Conservation (phyloP, 495 filamentous ascomycete species). For the Annulohypoxylon nitens region DNA sequence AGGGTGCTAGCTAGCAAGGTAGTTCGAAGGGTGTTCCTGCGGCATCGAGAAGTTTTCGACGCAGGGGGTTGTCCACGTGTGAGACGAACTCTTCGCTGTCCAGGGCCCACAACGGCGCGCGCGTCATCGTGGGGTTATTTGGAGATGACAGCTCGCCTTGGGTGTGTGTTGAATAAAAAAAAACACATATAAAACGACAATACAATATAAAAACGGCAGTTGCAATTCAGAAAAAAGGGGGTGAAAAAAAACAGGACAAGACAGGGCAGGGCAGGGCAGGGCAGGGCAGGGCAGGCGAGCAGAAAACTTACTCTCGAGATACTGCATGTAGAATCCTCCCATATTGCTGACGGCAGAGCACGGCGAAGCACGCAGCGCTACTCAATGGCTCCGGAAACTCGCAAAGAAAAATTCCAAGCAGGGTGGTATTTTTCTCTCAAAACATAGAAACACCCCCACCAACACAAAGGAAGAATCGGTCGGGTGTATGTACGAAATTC, state of each 20-base stretch:
- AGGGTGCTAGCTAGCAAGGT: slow-evolving; percentile 32
- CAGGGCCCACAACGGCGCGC: slow-evolving; percentile 46
- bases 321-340: slow-evolving; percentile 73
- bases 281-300: neutral
- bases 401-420: slow-evolving; percentile 28
- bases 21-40: slow-evolving; percentile 35
- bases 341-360: slow-evolving; percentile 56
- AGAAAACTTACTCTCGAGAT: slow-evolving; percentile 69
- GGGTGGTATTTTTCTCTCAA: slow-evolving; percentile 48
- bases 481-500: slow-evolving; percentile 49
- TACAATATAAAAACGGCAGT: neutral
- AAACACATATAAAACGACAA: neutral
- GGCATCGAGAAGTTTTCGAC: slow-evolving; percentile 48
- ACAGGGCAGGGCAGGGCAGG: too few species aligned
- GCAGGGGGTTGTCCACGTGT: slow-evolving; percentile 53
- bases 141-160: slow-evolving; percentile 21
- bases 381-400: slow-evolving; percentile 42
- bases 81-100: slow-evolving; percentile 50
- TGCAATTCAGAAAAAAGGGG: neutral
- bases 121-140: slow-evolving; percentile 47
- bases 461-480: slow-evolving; percentile 36
- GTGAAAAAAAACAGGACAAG: neutral
- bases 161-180: slow-evolving; percentile 9
- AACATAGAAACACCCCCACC: slow-evolving; percentile 51
- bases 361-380: slow-evolving; percentile 12